Evolutionary conservation across 139 green algal species (phyloP).

Genomic region (Volvox africanus): DNA sequence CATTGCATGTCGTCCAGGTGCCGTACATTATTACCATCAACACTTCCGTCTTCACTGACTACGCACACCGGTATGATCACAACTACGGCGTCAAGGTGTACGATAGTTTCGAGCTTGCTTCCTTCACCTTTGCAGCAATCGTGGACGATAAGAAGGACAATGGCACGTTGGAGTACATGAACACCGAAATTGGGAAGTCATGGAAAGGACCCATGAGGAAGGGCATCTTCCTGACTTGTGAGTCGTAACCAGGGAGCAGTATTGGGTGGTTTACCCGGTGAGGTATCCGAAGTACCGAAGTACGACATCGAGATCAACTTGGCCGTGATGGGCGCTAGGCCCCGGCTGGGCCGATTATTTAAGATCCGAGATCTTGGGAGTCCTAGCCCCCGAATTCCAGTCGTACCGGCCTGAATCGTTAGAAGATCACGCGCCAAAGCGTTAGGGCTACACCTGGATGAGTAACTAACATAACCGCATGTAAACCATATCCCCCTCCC

Average conservation of each 20-base stretch:
- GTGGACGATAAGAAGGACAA: slow-evolving; percentile 55
- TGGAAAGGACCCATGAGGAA: slow-evolving; percentile 43
- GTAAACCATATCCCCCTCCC: too few relatives aligned
- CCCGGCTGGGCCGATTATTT: too few relatives aligned
- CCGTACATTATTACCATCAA: slow-evolving; percentile 55
- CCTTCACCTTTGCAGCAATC: slow-evolving; percentile 58
- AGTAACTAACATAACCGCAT: too few relatives aligned
- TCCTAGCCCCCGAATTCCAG: too few relatives aligned
- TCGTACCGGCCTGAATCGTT: too few relatives aligned
- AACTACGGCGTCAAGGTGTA: slow-evolving; percentile 25
- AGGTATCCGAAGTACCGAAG: too few relatives aligned
- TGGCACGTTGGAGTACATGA: slow-evolving; percentile 56
- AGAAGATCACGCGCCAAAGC: too few relatives aligned
- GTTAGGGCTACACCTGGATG: too few relatives aligned
- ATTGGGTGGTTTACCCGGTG: too few relatives aligned
- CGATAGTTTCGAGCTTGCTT: slow-evolving; percentile 19
- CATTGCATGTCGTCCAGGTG: not conserved
- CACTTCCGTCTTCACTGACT: slow-evolving; percentile 52
- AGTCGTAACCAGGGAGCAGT: not conserved
- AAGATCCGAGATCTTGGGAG: too few relatives aligned
- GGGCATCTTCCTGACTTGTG: slow-evolving; percentile 54
- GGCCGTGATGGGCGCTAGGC: too few relatives aligned
- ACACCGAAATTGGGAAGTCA: slow-evolving; percentile 41
- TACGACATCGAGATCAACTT: too few relatives aligned
- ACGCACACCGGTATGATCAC: not conserved